phyloP scores from a whole-genome alignment of 768 basidiomycete genomes.

The Amanita subjunquillea region DNA sequence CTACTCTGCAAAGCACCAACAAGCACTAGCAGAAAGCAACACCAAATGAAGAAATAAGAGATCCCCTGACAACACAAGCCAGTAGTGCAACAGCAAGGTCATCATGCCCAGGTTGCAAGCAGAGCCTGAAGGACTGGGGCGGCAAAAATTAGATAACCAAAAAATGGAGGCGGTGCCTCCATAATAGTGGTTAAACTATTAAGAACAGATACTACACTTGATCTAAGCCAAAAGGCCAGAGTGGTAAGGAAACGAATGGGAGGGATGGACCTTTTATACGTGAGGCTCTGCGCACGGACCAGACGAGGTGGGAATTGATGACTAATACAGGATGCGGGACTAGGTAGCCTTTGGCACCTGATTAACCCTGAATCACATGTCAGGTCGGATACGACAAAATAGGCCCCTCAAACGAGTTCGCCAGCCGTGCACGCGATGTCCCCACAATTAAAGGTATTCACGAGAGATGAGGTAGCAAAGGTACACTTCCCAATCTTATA shows the following conservation, averaged over 20 bases:
- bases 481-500: constrained; percentile 13
- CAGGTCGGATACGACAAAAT: no score
- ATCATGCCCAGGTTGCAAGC: constrained; percentile 48
- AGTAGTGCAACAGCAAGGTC: constrained; percentile 22
- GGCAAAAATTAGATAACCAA: constrained; percentile 51
- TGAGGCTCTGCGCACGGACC: not conserved
- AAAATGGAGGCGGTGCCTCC: constrained; percentile 39
- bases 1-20: not conserved
- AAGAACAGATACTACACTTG: constrained; percentile 86
- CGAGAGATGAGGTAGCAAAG: constrained; percentile 34
- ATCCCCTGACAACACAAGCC: not conserved
- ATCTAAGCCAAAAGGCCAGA: constrained; percentile 81
- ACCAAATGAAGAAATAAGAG: not conserved
- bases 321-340: not conserved
- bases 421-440: constrained; percentile 16
- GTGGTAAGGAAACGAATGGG: constrained; percentile 35
- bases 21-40: not conserved
- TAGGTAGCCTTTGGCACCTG: not conserved
- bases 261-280: not conserved
- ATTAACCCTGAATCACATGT: constrained; percentile 3
- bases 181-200: constrained; percentile 55
- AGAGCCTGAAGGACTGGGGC: constrained; percentile 43
- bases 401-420: not conserved
- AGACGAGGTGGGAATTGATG: not conserved
- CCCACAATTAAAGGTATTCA: constrained; percentile 25